Evolutionary conservation across 2,329 filamentous ascomycete genomes (phyloP), one percentile per base, ranked within the genome.

Genomic region (Talaromyces sp.): DNA sequence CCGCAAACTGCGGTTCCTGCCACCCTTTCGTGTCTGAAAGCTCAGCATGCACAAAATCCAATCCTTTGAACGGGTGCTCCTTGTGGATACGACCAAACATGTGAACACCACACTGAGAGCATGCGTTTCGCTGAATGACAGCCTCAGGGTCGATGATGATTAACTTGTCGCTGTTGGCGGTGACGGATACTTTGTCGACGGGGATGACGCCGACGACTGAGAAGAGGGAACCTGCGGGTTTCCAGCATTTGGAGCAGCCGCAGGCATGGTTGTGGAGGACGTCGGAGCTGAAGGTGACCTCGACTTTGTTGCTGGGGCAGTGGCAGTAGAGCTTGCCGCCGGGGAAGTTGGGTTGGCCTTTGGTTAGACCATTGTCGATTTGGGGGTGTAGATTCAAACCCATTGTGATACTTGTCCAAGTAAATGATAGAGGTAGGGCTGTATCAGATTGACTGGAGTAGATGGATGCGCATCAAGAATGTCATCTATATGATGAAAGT

Each of bases 181-280:
- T 85, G 19, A 90, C 85, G 22, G 72, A 71, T 58, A 90, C 67
- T 61, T 85, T 80, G 61, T 85, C 83, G 7, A 76, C 74, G 5
- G 88, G 84, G 2, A 90, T 77, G 62, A 90, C 88, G 65, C 79
- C 88, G 58, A 91, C 82, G 69, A 90, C 72, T 67, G 85, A 85
- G 81, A 91, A 90, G 67, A 90, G 83, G 0, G 87, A 82, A 34
- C 86, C 86, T 1, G 76, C 65, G 5, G 88, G 88, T 76, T 90
- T 91, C 87, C 87, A 91, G 83, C 88, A 90, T 76, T 90, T 88
- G 63, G 87, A 89, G 78, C 88, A 90, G 68, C 88, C 88, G 77
- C 88, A 90, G 64, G 86, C 87, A 77, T 91, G 88, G 81, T 91
- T 90, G 81, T 90, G 87, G 1, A 82, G 79, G 64, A 91, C 84